Base-by-base conservation (phyloP, 257 asterid genomes). In the Solanum sitiens region DNA sequence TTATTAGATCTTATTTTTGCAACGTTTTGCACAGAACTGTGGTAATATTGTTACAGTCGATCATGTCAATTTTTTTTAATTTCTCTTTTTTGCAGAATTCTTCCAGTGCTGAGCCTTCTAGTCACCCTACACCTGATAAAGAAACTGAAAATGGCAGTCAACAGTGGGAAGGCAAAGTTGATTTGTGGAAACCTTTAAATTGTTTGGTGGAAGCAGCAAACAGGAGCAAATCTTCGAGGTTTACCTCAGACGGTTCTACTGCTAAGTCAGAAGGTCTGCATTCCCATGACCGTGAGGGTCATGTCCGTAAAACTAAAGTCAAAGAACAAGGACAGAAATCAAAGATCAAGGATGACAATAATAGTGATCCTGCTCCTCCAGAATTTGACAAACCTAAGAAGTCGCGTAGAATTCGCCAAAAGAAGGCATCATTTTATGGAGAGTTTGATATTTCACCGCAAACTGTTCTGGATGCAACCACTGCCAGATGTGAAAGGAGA, bases 181-280 rank as follows among this genome's bases (percentile, higher is more conserved):
- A 97, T 94, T 94, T 91, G 50, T 97, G 99, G 99, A 96, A 96
- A 84, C 98, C 99, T 86, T 92, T 96, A 85, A 96, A 93, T 89
- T 94, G 98, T 92, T 94, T 97, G 91, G 99, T 97, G 91, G 99
- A 97, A 89, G 99, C 93, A 87, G 99, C 99, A 87, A 95, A 94
- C 86, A 94, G 98, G 90, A 95, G 96, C 91, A 97, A 97, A 91
- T 91, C 98, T 86, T 92, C 94, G 15, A 96, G 94, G 89, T 90
- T 92, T 80, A 75, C 92, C 83, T 83, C 88, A 63, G 96, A 92
- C 87, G 96, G 93, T 87, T 93, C 98, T 84, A 88, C 86, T 86
- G 85, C 91, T 90, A 96, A 95, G 91, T 88, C 94, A 75, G 97
- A 94, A 83, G 91, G 90, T 86, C 86, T 65, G 59, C 91, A 88